These are phyloP conservation scores for Zygosaccharomyces gambellarensis DNA, from an alignment of 805 yeast genomes.

Conservation along the genomic window DNA sequence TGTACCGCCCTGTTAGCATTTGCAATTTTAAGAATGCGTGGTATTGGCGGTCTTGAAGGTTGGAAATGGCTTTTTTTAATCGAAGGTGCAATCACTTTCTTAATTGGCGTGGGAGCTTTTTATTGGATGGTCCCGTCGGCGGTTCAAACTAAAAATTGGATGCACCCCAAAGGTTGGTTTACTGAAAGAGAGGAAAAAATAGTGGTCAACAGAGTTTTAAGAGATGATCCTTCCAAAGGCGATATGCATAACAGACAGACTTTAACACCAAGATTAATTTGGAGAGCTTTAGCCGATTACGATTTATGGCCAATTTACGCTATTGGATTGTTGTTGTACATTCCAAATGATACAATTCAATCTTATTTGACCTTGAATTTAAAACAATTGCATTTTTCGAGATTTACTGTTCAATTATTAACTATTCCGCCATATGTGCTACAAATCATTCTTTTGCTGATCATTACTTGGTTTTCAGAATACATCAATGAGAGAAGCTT, in stretches of 20 bases:
- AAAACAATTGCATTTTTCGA: slow-evolving; percentile 45
- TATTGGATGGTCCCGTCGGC: slow-evolving; percentile 54
- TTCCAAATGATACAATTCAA: slow-evolving; percentile 35
- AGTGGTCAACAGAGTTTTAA: slow-evolving; percentile 50
- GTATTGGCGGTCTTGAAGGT: slow-evolving; percentile 42
- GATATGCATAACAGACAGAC: slow-evolving; percentile 62
- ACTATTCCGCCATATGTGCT: slow-evolving; percentile 46
- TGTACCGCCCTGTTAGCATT: slow-evolving; percentile 46
- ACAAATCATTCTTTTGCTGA: slow-evolving; percentile 36
- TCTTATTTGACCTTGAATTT: slow-evolving; percentile 47
- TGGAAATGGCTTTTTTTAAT: slow-evolving; percentile 68
- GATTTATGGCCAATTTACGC: slow-evolving; percentile 55
- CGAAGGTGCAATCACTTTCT: slow-evolving; percentile 55
- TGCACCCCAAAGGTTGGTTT: slow-evolving; percentile 48
- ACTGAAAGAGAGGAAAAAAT: slow-evolving; percentile 52
- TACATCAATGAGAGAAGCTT: slow-evolving; percentile 30
- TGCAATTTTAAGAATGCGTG: slow-evolving; percentile 51
- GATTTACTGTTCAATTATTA: slow-evolving; percentile 47
- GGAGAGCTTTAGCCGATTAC: slow-evolving; percentile 43
- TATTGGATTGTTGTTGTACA: slow-evolving; percentile 42
- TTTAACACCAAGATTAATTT: slow-evolving; percentile 37
- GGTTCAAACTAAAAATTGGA: slow-evolving; percentile 47
- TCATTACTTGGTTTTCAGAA: slow-evolving; percentile 39
- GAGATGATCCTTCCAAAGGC: slow-evolving; percentile 64
- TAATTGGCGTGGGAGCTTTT: slow-evolving; percentile 46